These are phyloP conservation scores for Macrolepiota fuliginosa DNA, from an alignment of 768 basidiomycete genomes.

Conservation along the genomic window DNA sequence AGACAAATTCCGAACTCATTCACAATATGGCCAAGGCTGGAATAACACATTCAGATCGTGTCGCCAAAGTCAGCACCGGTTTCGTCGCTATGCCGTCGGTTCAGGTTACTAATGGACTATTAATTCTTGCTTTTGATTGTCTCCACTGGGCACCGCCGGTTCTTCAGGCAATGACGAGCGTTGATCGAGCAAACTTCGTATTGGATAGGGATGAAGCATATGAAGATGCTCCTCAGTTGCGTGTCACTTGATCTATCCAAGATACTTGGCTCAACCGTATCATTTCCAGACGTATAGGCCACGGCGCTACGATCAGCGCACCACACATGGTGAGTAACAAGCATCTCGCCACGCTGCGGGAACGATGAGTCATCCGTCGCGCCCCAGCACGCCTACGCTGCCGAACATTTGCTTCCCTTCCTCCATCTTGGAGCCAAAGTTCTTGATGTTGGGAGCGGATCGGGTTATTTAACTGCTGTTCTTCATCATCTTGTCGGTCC, in stretches of 20 bases:
- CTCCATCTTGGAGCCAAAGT: conserved; percentile 70
- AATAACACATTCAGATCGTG: conserved; percentile 55
- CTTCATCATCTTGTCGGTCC: conserved; percentile 67
- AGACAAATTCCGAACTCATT: conserved; percentile 71
- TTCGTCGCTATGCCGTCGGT: background rate
- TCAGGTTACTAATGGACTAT: background rate
- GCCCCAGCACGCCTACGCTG: conserved; percentile 77
- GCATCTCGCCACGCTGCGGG: background rate
- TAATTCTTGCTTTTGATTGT: background rate
- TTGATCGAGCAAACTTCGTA: conserved; percentile 74
- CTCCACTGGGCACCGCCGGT: background rate
- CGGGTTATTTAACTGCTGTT: conserved; percentile 83
- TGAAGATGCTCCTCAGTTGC: conserved; percentile 74
- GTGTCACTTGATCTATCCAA: conserved; percentile 11
- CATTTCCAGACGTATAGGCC: conserved; percentile 62
- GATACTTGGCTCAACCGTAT: background rate
- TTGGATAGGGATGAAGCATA: conserved; percentile 53
- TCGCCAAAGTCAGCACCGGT: conserved; percentile 46
- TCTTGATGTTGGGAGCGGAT: conserved; percentile 89
- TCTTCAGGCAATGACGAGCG: conserved; percentile 61
- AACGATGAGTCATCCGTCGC: background rate
- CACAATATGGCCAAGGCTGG: conserved; percentile 54
- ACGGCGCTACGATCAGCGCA: conserved; percentile 91
- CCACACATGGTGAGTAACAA: conserved; percentile 82
- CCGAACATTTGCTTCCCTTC: conserved; percentile 72